Percentiles rank a stretch among this genome's conserved stretches.
Evolutionary conservation across 768 basidiomycete genomes (phyloP).

Genomic region (Hygrophorus pudorinus): DNA sequence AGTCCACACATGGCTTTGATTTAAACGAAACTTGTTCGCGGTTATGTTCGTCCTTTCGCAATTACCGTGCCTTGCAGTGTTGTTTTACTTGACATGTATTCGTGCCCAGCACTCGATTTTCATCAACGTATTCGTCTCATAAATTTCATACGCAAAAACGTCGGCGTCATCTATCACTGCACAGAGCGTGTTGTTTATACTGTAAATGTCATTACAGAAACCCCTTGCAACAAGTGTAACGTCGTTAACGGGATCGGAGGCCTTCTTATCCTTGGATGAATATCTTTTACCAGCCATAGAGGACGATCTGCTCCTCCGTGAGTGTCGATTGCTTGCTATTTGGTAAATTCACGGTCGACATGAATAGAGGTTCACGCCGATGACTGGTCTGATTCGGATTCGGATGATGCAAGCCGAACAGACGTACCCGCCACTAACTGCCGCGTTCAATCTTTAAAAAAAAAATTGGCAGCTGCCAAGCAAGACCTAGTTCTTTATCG

Average conservation of each 20-base stretch:
- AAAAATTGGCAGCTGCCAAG: slow-evolving; percentile 48
- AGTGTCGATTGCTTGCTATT: slow-evolving; percentile 18
- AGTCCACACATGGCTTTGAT: slow-evolving; percentile 49
- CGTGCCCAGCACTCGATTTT: slow-evolving; percentile 55
- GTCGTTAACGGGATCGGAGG: slow-evolving; percentile 45
- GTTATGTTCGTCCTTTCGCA: slow-evolving; percentile 37
- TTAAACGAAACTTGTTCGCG: slow-evolving; percentile 37
- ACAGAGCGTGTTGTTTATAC: slow-evolving; percentile 5
- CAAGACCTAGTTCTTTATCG: slow-evolving; percentile 57
- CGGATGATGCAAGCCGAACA: slow-evolving; percentile 19
- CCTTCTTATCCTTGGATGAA: slow-evolving; percentile 62
- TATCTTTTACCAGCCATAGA: slow-evolving; percentile 76
- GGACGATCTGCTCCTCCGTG: slow-evolving; percentile 86
- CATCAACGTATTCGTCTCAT: slow-evolving; percentile 74
- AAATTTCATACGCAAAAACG: slow-evolving; percentile 79
- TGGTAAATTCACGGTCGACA: slow-evolving; percentile 4
- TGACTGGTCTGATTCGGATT: slow-evolving; percentile 71
- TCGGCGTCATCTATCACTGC: slow-evolving; percentile 17
- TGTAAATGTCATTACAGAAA: slow-evolving; percentile 33
- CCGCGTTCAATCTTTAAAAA: slow-evolving; percentile 51
- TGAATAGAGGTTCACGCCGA: slow-evolving; percentile 51
- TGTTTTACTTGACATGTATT: slow-evolving; percentile 5
- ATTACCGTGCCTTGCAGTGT: background rate
- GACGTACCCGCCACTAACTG: slow-evolving; percentile 21
- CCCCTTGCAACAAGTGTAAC: slow-evolving; percentile 33